Percentiles rank a stretch among this genome's conserved stretches.
Evolutionary conservation across 2,329 filamentous ascomycete species (phyloP).

Genomic region (Sclerotinia spermophila): DNA sequence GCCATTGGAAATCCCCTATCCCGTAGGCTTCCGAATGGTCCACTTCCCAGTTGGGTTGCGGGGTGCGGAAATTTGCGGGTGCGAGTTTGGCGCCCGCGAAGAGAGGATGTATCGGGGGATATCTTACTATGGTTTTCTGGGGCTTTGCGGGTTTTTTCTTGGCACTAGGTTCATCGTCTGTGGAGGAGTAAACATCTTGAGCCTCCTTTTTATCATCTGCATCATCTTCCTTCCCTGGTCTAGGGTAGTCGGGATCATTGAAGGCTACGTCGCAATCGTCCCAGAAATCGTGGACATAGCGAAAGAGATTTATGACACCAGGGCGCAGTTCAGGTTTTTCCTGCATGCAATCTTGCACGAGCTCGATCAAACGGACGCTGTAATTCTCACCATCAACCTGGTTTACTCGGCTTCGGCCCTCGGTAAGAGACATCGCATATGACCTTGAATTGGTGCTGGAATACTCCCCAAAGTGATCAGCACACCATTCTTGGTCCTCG

Average conservation of each 20-base stretch:
- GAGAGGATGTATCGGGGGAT: not conserved
- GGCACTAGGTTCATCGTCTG: too few relatives aligned
- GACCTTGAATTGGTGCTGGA: accelerated
- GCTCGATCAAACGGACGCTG: not conserved
- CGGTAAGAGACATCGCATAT: not conserved
- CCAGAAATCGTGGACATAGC: not conserved
- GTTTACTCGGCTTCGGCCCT: not conserved
- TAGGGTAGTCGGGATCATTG: not conserved
- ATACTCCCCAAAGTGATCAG: not conserved
- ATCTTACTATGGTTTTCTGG: accelerated
- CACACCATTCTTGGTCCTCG: not conserved
- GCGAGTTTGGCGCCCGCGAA: not conserved
- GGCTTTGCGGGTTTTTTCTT: not conserved
- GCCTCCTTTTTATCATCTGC: too few relatives aligned
- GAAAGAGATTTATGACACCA: not conserved
- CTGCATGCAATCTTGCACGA: not conserved
- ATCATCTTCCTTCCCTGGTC: not conserved
- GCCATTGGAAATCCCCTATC: accelerated
- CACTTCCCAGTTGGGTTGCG: not conserved
- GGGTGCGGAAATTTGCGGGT: not conserved
- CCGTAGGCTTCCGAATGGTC: not conserved
- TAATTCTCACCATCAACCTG: not conserved
- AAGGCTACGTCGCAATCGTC: accelerated
- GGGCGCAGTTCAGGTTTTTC: not conserved
- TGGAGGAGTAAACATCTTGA: too few relatives aligned